Evolutionary conservation across 495 filamentous ascomycete species (phyloP), one percentile per base, ranked within the genome.

Genomic region (Penicillium roqueforti): DNA sequence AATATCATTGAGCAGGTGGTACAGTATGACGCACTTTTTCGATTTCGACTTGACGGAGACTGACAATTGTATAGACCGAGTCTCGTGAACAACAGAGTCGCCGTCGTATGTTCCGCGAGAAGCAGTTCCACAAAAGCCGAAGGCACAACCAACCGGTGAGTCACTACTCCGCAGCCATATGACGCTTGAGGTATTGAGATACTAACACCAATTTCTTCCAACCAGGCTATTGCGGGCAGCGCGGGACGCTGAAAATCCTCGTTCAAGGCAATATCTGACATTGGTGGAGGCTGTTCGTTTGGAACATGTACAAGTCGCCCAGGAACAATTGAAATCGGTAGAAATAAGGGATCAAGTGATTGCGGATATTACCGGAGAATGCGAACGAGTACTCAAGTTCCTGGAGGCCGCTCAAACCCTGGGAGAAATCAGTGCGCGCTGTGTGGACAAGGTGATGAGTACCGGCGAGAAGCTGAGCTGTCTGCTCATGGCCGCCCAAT

Each of bases 391-490:
- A 38, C 70, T 76, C 20, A 80, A 76, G 56, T 74, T 87, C 23
- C 68, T 89, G 31, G 78, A 81, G 49, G 81, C 82, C 5, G 79
- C 84, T 20, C 70, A 80, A 64, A 80, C 76, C 8, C 65, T 86
- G 20, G 80, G 79, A 23, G 81, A 92, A 65, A 87, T 96, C 59
- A 91, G 88, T 66, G 80, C 84, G 2, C 80, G 87, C 54, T 88
- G 85, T 22, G 89, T 92, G 66, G 92, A 99, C 66, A 86, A 88
- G 54, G 88, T 99, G 16, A 83, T 97, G 36, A 90, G 89, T 64
- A 87, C 90, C 41, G 93, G 93, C 18, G 93, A 99, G 75, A 97
- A 96, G 69, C 74, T 99, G 26, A 89, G 88, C 68, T 96, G 91
- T 70, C 78, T 84, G 22, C 89, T 93, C 61, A 87, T 99, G 84